A percentile compares a stretch with the other conserved stretches of the same genome.
phyloP scores from a whole-genome alignment of 1,284 basidiomycete species.

The Microbotryum violaceum region DNA sequence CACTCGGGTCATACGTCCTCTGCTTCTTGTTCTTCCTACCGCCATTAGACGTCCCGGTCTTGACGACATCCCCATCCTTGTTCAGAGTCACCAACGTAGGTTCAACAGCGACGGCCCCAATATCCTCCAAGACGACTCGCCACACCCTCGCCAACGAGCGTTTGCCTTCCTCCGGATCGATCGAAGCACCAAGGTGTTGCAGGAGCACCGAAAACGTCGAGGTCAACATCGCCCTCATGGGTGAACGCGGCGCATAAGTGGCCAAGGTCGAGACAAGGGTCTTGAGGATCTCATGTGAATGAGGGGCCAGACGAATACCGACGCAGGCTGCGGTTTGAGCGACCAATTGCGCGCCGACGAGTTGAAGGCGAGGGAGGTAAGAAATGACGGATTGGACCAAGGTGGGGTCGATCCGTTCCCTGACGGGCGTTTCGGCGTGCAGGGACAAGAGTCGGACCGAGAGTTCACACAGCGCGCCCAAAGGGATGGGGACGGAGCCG shows the following conservation, averaged over 20 bases:
- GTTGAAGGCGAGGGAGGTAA: slow-evolving; percentile 18
- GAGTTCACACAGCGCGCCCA: slow-evolving; percentile 26
- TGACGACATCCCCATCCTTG: neutral
- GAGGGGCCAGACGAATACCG: slow-evolving; percentile 3
- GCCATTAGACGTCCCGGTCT: neutral
- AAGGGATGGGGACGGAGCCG: slow-evolving; percentile 19
- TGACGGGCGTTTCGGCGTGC: slow-evolving; percentile 6
- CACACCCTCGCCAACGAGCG: slow-evolving; percentile 25
- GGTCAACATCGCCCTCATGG: slow-evolving; percentile 22
- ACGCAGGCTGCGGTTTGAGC: slow-evolving; percentile 17
- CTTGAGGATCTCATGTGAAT: slow-evolving; percentile 1
- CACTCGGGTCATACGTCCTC: slow-evolving; percentile 24
- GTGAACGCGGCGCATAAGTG: slow-evolving; percentile 15
- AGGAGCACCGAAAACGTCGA: slow-evolving; percentile 19
- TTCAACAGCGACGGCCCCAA: slow-evolving; percentile 24
- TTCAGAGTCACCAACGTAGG: slow-evolving; percentile 1
- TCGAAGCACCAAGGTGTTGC: slow-evolving; percentile 5
- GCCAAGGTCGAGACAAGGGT: slow-evolving; percentile 9
- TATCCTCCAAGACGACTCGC: slow-evolving; percentile 24
- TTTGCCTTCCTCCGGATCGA: slow-evolving; percentile 28
- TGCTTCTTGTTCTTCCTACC: slow-evolving; percentile 21
- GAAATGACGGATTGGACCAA: neutral
- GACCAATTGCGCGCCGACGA: slow-evolving; percentile 15
- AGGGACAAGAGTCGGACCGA: slow-evolving; percentile 12
- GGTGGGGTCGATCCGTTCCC: slow-evolving; percentile 21